Evolutionary conservation across 371 early-diverging fungal genomes (phyloP), one percentile per base, ranked within the genome.

Genomic region (Blastocladiella emersonii): DNA sequence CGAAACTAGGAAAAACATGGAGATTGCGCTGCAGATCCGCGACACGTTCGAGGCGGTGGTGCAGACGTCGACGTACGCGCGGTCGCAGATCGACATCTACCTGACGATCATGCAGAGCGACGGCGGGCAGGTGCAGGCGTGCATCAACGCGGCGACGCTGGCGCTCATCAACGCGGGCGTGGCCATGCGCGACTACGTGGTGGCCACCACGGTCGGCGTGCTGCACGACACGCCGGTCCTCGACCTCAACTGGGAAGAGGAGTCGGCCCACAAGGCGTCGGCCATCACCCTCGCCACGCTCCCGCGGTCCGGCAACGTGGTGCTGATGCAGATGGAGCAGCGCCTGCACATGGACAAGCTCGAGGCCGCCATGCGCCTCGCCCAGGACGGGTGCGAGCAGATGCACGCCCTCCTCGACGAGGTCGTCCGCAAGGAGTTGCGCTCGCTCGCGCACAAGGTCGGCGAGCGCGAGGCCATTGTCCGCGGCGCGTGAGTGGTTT

Each of bases 161-260:
- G 98, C 98, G 0, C 70, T 97, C 64, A 85, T 96, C n/a, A 93
- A 97, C 69, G 98, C 98, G 8, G 97, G 98, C 49, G 86, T 97
- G 37, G 88, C 96, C n/a, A 92, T 97, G 93, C 68, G 74, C 15
- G 98, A 97, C 65, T 94, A 91, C 74, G 91, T 95, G 5, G 84
- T 85, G 62, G 94, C 96, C n/a, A 89, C 89, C 66, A 89, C 93
- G n/a, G 94, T 89, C 17, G 95, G 95, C 17, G 87, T 80, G 66
- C 83, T 88, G 30, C 90, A 90, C 48, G 86, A 87, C 34, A 77
- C 80, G 37, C 85, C 93, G 19, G 79, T 94, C 2, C 72, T 94
- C 81, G 95, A 97, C 69, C 71, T 95, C 55, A 96, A 95, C 61
- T 76, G 83, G 62, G 75, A 88, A 48, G 98, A 97, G 69, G 97